Evolutionary conservation across 2,329 filamentous ascomycete genomes (phyloP).

Genomic region (Ascochyta koolunga): DNA sequence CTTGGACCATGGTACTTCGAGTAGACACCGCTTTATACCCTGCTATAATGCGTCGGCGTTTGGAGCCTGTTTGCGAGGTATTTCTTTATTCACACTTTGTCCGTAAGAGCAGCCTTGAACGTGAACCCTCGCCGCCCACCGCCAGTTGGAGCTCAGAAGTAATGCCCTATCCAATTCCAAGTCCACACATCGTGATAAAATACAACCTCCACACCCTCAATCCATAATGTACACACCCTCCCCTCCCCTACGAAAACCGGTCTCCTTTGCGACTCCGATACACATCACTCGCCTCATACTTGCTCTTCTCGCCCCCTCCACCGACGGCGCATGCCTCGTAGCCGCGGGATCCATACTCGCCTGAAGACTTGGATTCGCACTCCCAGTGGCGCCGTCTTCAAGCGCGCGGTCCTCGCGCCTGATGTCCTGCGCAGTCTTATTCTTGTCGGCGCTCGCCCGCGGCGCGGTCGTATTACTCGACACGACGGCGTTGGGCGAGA

Average conservation of each 20-base stretch:
- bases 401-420: constrained; percentile 13
- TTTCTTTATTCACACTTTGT: too few relatives aligned
- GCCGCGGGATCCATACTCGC: constrained; percentile 81
- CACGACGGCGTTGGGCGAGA: constrained; percentile 19
- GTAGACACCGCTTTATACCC: constrained; percentile 40
- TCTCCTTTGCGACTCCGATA: constrained; percentile 84
- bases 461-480: constrained; percentile 18
- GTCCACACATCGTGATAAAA: too few relatives aligned
- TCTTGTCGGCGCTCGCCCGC: constrained; percentile 8
- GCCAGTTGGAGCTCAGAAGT: too few relatives aligned
- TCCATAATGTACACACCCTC: too few relatives aligned
- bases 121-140: too few relatives aligned
- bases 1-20: too few relatives aligned
- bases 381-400: constrained; percentile 7
- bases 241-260: constrained; percentile 63
- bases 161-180: too few relatives aligned
- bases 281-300: constrained; percentile 81
- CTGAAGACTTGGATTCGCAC: constrained; percentile 70
- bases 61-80: too few relatives aligned
- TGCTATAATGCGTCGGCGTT: constrained; percentile 37
- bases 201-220: not conserved
- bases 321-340: constrained; percentile 76
- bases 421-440: not conserved
- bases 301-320: constrained; percentile 77
- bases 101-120: too few relatives aligned